These are phyloP conservation scores for Centaurea solstitialis DNA, from an alignment of 129 eudicot genomes.

Conservation along the genomic window DNA sequence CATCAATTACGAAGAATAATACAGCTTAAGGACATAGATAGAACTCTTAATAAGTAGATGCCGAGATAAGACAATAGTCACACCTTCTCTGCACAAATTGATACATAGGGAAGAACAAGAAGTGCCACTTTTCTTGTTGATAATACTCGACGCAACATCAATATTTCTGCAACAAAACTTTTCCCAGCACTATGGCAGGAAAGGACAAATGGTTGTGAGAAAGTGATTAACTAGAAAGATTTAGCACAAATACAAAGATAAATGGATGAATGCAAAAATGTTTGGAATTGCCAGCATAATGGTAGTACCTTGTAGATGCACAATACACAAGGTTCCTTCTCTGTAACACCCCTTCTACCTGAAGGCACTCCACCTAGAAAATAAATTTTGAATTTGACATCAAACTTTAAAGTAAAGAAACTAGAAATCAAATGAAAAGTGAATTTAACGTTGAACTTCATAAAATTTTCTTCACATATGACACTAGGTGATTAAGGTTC, in stretches of 20 bases:
- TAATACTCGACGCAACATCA: constrained; percentile 83
- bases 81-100: constrained; percentile 97
- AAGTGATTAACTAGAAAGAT: constrained; percentile 2
- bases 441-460: background rate
- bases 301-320: constrained; percentile 89
- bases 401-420: background rate
- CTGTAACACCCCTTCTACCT: constrained; percentile 90
- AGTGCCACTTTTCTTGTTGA: constrained; percentile 86
- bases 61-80: background rate
- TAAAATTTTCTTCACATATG: background rate
- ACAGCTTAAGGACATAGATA: background rate
- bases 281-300: background rate
- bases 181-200: constrained; percentile 80
- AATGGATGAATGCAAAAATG: background rate
- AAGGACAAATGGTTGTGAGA: constrained; percentile 14
- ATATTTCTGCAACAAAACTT: constrained; percentile 98
- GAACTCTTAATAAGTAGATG: background rate
- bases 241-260: background rate
- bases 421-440: background rate
- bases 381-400: constrained; percentile 3
- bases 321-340: constrained; percentile 92
- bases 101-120: constrained; percentile 95
- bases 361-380: constrained; percentile 95
- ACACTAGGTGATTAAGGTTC: background rate
- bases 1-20: constrained; percentile 19